Percentiles rank a stretch among this genome's conserved stretches.
phyloP scores from a whole-genome alignment of 2,329 filamentous ascomycete species.

The Emmonsia crescens region DNA sequence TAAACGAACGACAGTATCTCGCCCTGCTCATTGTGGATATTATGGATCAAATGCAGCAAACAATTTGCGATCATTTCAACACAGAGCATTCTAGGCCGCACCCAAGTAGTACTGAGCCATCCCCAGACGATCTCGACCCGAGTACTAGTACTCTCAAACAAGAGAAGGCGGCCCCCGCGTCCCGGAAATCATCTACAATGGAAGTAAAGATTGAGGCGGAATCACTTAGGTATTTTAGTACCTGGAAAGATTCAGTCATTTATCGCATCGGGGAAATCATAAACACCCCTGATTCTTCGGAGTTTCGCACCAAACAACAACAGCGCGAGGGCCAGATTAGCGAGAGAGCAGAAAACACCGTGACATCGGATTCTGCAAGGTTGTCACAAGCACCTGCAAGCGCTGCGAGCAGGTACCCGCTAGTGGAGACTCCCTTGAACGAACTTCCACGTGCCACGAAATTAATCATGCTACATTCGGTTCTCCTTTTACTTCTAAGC shows the following conservation, averaged over 20 bases:
- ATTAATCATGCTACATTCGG: slow-evolving; percentile 58
- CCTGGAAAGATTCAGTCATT: slow-evolving; percentile 65
- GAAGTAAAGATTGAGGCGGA: slow-evolving; percentile 50
- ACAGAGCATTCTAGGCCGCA: slow-evolving; percentile 1
- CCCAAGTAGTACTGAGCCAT: neutral
- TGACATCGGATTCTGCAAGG: neutral
- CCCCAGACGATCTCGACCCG: neutral
- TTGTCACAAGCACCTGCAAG: neutral
- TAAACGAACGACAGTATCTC: slow-evolving; percentile 32
- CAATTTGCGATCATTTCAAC: slow-evolving; percentile 30
- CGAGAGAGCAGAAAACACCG: neutral
- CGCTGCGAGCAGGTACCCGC: slow-evolving; percentile 36
- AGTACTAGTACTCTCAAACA: neutral
- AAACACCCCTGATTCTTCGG: slow-evolving; percentile 20
- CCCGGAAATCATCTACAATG: slow-evolving; percentile 16
- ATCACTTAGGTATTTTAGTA: slow-evolving; percentile 60
- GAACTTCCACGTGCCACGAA: slow-evolving; percentile 33
- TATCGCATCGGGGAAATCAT: slow-evolving; percentile 62
- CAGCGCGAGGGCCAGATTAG: neutral
- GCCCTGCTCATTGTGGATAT: slow-evolving; percentile 32
- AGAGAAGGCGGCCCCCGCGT: neutral
- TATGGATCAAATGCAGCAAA: slow-evolving; percentile 31
- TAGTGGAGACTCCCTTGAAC: slow-evolving; percentile 48
- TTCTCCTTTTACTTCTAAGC: slow-evolving; percentile 62
- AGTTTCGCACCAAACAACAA: neutral